Percentiles rank a stretch among this genome's conserved stretches.
Evolutionary conservation across 2,329 filamentous ascomycete genomes (phyloP).

Genomic region (Alternaria atra): DNA sequence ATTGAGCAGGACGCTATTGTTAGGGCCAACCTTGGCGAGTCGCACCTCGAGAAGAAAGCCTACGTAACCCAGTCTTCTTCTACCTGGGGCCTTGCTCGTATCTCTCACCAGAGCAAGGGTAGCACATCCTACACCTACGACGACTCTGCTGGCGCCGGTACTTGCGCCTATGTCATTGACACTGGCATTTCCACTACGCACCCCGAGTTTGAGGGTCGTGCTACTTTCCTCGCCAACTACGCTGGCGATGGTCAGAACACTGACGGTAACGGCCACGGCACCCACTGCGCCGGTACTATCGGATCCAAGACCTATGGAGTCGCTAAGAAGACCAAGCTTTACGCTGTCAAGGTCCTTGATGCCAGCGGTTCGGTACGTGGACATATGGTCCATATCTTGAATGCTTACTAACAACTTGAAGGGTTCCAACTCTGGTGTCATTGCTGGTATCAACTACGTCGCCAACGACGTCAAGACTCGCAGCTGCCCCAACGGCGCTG

Average conservation of each 20-base stretch:
- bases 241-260: slow-evolving; percentile 47
- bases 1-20: slow-evolving; percentile 53
- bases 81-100: slow-evolving; percentile 54
- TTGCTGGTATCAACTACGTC: slow-evolving; percentile 52
- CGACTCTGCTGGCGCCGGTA: slow-evolving; percentile 47
- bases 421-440: slow-evolving; percentile 54
- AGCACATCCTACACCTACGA: slow-evolving; percentile 52
- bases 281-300: slow-evolving; percentile 50
- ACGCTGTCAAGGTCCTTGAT: slow-evolving; percentile 54
- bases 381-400: slow-evolving; percentile 5
- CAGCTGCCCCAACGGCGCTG: slow-evolving; percentile 47
- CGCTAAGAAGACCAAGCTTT: slow-evolving; percentile 51
- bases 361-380: slow-evolving; percentile 44
- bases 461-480: slow-evolving; percentile 47
- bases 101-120: slow-evolving; percentile 48
- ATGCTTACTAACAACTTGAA: slow-evolving; percentile 17
- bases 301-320: slow-evolving; percentile 51
- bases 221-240: slow-evolving; percentile 50
- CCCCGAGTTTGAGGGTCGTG: slow-evolving; percentile 52
- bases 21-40: slow-evolving; percentile 36
- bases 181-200: slow-evolving; percentile 69
- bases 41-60: slow-evolving; percentile 42
- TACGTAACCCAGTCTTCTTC: slow-evolving; percentile 51
- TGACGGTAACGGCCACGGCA: slow-evolving; percentile 53
- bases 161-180: slow-evolving; percentile 70